A percentile compares a stretch with the other conserved stretches of the same genome.
phyloP scores from a whole-genome alignment of 2,329 filamentous ascomycete genomes.

The Pseudopithomyces maydicus region DNA sequence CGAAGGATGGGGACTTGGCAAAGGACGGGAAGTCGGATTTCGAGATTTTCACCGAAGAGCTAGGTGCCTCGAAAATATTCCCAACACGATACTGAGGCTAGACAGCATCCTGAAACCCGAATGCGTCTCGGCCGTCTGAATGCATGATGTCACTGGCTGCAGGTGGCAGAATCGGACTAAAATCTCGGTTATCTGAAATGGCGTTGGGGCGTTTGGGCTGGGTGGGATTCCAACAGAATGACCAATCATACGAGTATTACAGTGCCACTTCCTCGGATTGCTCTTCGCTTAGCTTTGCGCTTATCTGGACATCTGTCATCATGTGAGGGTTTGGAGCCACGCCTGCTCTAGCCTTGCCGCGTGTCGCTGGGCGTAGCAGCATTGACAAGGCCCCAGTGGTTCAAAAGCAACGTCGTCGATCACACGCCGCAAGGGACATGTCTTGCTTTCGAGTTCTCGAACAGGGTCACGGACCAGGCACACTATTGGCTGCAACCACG shows the following conservation, averaged over 20 bases:
- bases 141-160: conserved; percentile 22
- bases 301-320: conserved; percentile 20
- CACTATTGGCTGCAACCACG: not conserved
- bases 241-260: conserved; percentile 12
- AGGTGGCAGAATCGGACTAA: conserved; percentile 14
- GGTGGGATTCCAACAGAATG: conserved; percentile 5
- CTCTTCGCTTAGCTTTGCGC: conserved; percentile 14
- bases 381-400: not conserved
- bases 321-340: not conserved
- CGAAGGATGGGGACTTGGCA: conserved; percentile 36
- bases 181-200: conserved; percentile 16
- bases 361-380: conserved; percentile 5
- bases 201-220: conserved; percentile 10
- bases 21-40: conserved; percentile 44
- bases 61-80: conserved; percentile 46
- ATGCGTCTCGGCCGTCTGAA: conserved; percentile 1
- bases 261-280: conserved; percentile 8
- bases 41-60: conserved; percentile 48
- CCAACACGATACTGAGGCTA: conserved; percentile 34
- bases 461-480: not conserved
- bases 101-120: conserved; percentile 3
- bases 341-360: conserved; percentile 9
- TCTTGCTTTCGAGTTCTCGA: not conserved
- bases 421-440: not conserved
- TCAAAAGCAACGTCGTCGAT: conserved; percentile 5